Conservation (phyloP, 306 rosid species). For the Prinsepia uniflora region DNA sequence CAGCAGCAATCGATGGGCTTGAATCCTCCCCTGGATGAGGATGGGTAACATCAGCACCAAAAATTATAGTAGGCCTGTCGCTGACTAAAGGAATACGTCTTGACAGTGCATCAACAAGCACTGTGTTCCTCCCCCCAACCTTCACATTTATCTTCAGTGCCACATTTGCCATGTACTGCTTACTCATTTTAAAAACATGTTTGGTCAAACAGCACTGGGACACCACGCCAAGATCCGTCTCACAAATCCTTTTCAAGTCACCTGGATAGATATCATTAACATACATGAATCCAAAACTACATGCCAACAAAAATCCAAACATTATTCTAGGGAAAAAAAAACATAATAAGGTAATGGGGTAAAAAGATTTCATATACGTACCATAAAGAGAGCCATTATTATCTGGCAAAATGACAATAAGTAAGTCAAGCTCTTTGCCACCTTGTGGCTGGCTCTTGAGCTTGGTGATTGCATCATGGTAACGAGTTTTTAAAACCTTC, state of each 20-base stretch:
- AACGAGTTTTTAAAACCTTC: constrained; percentile 62
- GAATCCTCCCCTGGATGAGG: constrained; percentile 99
- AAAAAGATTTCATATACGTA: constrained; percentile 19
- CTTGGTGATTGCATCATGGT: constrained; percentile 68
- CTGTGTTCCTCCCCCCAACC: constrained; percentile 96
- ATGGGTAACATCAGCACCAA: constrained; percentile 99
- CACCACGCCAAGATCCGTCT: constrained; percentile 91
- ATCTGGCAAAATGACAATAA: constrained; percentile 87
- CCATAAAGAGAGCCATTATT: constrained; percentile 96
- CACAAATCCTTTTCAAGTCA: constrained; percentile 86
- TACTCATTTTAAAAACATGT: constrained; percentile 77
- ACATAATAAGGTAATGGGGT: not conserved
- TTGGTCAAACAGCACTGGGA: constrained; percentile 93
- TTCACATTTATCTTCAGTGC: constrained; percentile 88
- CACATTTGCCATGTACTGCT: constrained; percentile 92
- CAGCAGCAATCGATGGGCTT: constrained; percentile 96
- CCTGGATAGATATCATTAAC: constrained; percentile 41
- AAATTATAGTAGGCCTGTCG: constrained; percentile 89
- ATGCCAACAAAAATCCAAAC: not conserved
- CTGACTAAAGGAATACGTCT: constrained; percentile 86
- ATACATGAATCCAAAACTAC: not conserved
- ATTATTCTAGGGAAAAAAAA: not conserved
- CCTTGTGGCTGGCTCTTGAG: constrained; percentile 27
- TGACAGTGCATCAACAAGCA: constrained; percentile 88
- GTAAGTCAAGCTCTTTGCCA: constrained; percentile 74